A percentile compares a stretch with the other conserved stretches of the same genome.
Conservation (phyloP, 768 basidiomycete genomes). For the Infundibulicybe gibba region DNA sequence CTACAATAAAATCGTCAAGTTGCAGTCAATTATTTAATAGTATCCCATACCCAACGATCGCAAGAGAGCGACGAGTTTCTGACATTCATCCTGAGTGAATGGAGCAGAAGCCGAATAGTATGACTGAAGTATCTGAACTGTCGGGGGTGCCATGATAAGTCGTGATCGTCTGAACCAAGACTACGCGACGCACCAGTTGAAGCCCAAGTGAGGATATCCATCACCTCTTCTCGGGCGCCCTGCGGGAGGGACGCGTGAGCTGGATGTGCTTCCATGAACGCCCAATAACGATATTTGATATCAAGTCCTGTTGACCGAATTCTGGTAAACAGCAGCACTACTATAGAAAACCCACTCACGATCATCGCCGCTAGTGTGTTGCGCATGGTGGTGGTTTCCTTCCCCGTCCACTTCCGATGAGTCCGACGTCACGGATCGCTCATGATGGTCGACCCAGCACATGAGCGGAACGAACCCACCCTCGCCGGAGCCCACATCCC, state of each 20-base stretch:
- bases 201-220: conserved; percentile 77
- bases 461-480: conserved; percentile 32
- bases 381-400: conserved; percentile 7
- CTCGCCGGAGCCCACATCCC: conserved; percentile 31
- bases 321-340: not conserved
- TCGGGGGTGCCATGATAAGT: too few relatives aligned
- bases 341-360: conserved; percentile 27
- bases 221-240: conserved; percentile 61
- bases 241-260: conserved; percentile 55
- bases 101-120: conserved; percentile 51
- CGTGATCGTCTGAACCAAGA: too few relatives aligned
- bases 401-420: conserved; percentile 12
- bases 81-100: conserved; percentile 52
- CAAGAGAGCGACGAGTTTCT: conserved; percentile 64
- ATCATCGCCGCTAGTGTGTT: conserved; percentile 29
- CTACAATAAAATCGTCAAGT: conserved; percentile 5
- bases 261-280: conserved; percentile 30
- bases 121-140: conserved; percentile 35
- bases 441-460: conserved; percentile 67
- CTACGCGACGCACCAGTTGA: conserved; percentile 54
- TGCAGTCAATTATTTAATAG: not conserved
- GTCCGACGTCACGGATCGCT: conserved; percentile 46
- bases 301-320: conserved; percentile 52
- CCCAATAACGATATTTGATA: conserved; percentile 79
- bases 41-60: conserved; percentile 28